A percentile compares a stretch with the other conserved stretches of the same genome.
These are phyloP conservation scores for Pterocarpus macrocarpus DNA, from an alignment of 306 rosid genomes.

Conservation along the genomic window DNA sequence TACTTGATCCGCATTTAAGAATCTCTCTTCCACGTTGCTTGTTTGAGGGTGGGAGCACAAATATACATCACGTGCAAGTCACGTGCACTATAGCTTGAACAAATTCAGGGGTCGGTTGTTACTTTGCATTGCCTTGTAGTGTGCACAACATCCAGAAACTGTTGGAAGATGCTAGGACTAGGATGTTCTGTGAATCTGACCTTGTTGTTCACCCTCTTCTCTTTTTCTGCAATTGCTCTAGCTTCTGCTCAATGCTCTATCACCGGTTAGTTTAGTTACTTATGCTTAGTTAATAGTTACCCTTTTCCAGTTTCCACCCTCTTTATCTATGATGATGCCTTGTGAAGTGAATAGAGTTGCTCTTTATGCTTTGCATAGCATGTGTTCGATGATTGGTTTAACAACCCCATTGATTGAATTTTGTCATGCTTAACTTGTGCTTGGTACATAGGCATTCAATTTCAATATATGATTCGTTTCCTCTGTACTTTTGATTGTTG, in stretches of 20 bases:
- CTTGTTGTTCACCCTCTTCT: slow-evolving; percentile 46
- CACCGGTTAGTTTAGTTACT: slow-evolving; percentile 47
- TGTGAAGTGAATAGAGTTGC: neutral
- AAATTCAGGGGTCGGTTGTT: neutral
- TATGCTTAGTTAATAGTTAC: neutral
- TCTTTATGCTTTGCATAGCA: slow-evolving; percentile 12
- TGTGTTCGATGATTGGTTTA: slow-evolving; percentile 40
- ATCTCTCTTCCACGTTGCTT: too few species aligned
- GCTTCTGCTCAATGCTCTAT: slow-evolving; percentile 80
- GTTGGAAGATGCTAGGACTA: slow-evolving; percentile 59
- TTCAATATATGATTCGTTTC: slow-evolving; percentile 8
- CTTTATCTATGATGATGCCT: neutral
- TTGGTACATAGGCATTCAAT: neutral
- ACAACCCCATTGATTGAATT: neutral
- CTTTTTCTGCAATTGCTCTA: slow-evolving; percentile 52
- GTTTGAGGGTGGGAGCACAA: neutral
- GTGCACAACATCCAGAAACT: neutral
- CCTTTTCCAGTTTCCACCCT: neutral
- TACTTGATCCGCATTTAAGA: too few species aligned
- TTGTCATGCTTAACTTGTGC: neutral
- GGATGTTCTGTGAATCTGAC: slow-evolving; percentile 9
- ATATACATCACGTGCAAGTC: neutral
- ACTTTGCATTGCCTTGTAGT: neutral
- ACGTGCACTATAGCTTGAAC: neutral
- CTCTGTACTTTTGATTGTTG: neutral